phyloP scores from a whole-genome alignment of 139 green algal genomes.

The Chlorella sp. region DNA sequence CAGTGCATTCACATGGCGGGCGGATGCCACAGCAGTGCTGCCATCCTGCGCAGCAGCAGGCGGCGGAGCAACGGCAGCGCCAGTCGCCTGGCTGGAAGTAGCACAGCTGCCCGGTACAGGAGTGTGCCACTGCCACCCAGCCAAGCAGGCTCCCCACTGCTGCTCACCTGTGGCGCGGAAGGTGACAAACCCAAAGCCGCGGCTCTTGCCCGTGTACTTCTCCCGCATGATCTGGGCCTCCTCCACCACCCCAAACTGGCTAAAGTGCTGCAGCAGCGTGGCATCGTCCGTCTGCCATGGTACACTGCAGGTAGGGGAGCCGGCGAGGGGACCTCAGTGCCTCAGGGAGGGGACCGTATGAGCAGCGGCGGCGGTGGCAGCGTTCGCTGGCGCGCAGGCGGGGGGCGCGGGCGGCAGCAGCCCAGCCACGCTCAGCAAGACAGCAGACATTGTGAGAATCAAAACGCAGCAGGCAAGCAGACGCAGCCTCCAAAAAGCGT shows the following conservation, averaged over 20 bases:
- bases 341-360: not conserved
- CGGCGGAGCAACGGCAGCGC: no score
- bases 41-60: no score
- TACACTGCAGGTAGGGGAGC: constrained; percentile 34
- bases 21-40: no score
- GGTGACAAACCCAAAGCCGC: constrained; percentile 78
- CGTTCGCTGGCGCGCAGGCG: not conserved
- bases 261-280: constrained; percentile 78
- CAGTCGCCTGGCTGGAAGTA: no score
- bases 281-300: constrained; percentile 83
- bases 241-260: constrained; percentile 73
- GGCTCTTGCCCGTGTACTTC: constrained; percentile 54
- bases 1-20: not conserved
- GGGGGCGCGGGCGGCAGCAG: not conserved
- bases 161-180: constrained; percentile 48
- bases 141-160: not conserved
- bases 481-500: not conserved
- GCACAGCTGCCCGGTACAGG: no score
- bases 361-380: not conserved
- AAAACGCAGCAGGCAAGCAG: not conserved
- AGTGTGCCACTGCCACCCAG: no score
- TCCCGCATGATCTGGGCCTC: constrained; percentile 84
- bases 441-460: not conserved
- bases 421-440: not conserved
- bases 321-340: no score